Conservation (phyloP, 306 rosid genomes). For the Cicer chorassanicum region DNA sequence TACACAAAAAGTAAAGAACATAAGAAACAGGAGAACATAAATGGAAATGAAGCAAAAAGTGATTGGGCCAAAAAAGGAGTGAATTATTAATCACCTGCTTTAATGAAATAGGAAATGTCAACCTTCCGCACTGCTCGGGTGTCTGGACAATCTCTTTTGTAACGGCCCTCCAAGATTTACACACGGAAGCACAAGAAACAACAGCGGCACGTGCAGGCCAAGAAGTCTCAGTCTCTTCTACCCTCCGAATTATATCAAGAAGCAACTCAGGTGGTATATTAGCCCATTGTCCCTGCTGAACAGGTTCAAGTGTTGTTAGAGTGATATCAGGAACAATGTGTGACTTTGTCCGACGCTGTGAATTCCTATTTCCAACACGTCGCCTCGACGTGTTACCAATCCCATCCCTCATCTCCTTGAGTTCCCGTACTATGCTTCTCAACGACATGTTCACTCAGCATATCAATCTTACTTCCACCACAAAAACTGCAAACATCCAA, state of each 20-base stretch:
- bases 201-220: slow-evolving; percentile 82
- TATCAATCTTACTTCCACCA: slow-evolving; percentile 50
- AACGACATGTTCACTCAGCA: slow-evolving; percentile 65
- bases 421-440: slow-evolving; percentile 68
- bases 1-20: slow-evolving; percentile 27
- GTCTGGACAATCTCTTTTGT: slow-evolving; percentile 74
- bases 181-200: slow-evolving; percentile 78
- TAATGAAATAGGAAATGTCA: slow-evolving; percentile 89
- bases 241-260: slow-evolving; percentile 74
- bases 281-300: slow-evolving; percentile 71
- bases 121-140: slow-evolving; percentile 83
- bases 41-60: background rate
- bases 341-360: slow-evolving; percentile 64
- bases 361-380: slow-evolving; percentile 60
- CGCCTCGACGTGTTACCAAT: slow-evolving; percentile 69
- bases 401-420: slow-evolving; percentile 77
- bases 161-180: slow-evolving; percentile 80
- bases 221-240: slow-evolving; percentile 75
- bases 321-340: slow-evolving; percentile 74
- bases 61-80: slow-evolving; percentile 9
- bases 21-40: slow-evolving; percentile 21
- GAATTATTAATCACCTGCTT: slow-evolving; percentile 68
- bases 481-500: slow-evolving; percentile 43
- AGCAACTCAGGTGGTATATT: slow-evolving; percentile 81
- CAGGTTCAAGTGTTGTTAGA: slow-evolving; percentile 42